Conservation (phyloP, 2,329 filamentous ascomycete species). For the Colletotrichum sp. region DNA sequence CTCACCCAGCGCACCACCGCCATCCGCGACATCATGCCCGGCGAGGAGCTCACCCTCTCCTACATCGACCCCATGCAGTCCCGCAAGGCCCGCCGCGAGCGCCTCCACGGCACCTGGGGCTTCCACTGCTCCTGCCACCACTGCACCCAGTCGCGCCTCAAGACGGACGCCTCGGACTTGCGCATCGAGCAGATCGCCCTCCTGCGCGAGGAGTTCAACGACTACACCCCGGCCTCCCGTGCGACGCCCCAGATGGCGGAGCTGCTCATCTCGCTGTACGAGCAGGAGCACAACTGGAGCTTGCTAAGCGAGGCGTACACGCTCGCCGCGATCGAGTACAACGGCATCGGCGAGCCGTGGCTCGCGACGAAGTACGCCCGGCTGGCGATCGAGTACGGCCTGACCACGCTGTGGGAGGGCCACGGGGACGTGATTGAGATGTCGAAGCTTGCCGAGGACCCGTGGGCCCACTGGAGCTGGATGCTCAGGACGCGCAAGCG, state of each 20-base stretch:
- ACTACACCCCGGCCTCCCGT: constrained; percentile 31
- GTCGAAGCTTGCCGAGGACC: constrained; percentile 35
- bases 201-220: constrained; percentile 33
- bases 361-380: constrained; percentile 40
- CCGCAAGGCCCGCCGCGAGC: constrained; percentile 31
- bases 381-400: constrained; percentile 40
- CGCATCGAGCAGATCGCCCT: constrained; percentile 39
- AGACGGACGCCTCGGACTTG: constrained; percentile 37
- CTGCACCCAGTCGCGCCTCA: constrained; percentile 34
- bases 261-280: constrained; percentile 40
- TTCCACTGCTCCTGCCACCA: constrained; percentile 44
- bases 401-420: constrained; percentile 23
- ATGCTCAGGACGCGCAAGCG: constrained; percentile 35
- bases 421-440: constrained; percentile 38
- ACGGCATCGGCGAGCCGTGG: constrained; percentile 43
- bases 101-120: constrained; percentile 39
- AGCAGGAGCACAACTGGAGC: constrained; percentile 43
- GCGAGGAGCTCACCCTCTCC: constrained; percentile 48
- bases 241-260: constrained; percentile 42
- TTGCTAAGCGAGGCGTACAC: constrained; percentile 38
- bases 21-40: constrained; percentile 40
- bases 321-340: constrained; percentile 43
- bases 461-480: constrained; percentile 45
- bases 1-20: constrained; percentile 44
- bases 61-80: constrained; percentile 42